Conservation (phyloP, 116 monocot genomes). For the Iris pallida region DNA sequence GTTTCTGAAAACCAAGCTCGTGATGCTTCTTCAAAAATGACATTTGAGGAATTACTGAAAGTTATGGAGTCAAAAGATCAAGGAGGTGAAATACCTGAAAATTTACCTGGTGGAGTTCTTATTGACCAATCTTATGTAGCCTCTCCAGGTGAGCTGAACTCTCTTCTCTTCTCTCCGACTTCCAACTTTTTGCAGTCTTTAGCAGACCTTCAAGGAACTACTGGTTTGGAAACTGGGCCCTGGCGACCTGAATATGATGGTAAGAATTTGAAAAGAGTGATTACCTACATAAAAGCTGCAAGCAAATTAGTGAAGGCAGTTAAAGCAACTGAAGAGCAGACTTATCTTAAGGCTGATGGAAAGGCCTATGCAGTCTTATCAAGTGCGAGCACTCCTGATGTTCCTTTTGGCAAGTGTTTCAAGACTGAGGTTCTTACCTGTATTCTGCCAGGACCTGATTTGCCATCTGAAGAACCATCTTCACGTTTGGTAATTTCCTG, state of each 20-base stretch:
- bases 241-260: slow-evolving; percentile 67
- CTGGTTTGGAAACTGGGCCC: slow-evolving; percentile 34
- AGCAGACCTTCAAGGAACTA: slow-evolving; percentile 74
- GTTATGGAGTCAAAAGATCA: slow-evolving; percentile 49
- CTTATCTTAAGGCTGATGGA: slow-evolving; percentile 76
- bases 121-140: slow-evolving; percentile 64
- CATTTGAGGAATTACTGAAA: slow-evolving; percentile 76
- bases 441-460: slow-evolving; percentile 65
- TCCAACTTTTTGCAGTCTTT: slow-evolving; percentile 55
- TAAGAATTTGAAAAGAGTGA: slow-evolving; percentile 55
- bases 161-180: slow-evolving; percentile 64
- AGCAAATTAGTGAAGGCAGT: slow-evolving; percentile 77
- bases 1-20: slow-evolving; percentile 16
- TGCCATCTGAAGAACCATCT: slow-evolving; percentile 54
- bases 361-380: slow-evolving; percentile 58
- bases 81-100: slow-evolving; percentile 54
- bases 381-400: slow-evolving; percentile 83
- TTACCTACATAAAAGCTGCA: slow-evolving; percentile 73
- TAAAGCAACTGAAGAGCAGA: slow-evolving; percentile 82
- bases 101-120: slow-evolving; percentile 71
- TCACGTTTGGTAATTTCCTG: slow-evolving; percentile 71
- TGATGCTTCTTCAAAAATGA: slow-evolving; percentile 19
- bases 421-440: slow-evolving; percentile 63
- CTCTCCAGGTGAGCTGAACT: slow-evolving; percentile 53
- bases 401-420: slow-evolving; percentile 80